phyloP scores from a whole-genome alignment of 352 stramenopile genomes.

The Pythium periplocum region DNA sequence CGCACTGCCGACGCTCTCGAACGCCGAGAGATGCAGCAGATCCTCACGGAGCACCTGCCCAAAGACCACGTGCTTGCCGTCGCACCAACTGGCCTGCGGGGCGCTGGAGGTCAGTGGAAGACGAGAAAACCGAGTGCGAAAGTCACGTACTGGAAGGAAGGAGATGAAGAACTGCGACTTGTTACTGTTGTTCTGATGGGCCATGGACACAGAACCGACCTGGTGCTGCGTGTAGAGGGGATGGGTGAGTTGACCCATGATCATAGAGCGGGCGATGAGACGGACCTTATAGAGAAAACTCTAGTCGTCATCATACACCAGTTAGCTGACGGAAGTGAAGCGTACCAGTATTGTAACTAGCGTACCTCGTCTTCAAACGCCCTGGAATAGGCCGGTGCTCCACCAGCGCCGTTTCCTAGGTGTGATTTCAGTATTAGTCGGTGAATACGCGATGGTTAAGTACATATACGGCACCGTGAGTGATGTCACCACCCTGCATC shows the following conservation, averaged over 20 bases:
- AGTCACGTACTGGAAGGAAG: slow-evolving; percentile 46
- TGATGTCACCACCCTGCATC: slow-evolving; percentile 95
- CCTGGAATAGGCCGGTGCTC: slow-evolving; percentile 91
- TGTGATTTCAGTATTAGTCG: background rate
- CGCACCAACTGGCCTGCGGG: slow-evolving; percentile 74
- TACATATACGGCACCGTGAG: slow-evolving; percentile 35
- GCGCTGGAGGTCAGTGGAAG: background rate
- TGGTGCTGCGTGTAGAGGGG: slow-evolving; percentile 81
- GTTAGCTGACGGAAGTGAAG: too few relatives aligned
- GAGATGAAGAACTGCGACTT: slow-evolving; percentile 99
- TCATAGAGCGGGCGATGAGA: too few relatives aligned
- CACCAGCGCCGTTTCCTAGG: slow-evolving; percentile 88
- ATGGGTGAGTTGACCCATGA: background rate
- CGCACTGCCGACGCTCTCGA: slow-evolving; percentile 40
- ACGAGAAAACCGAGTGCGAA: background rate
- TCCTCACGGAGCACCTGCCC: slow-evolving; percentile 90
- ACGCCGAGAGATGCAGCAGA: slow-evolving; percentile 38
- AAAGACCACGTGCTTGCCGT: slow-evolving; percentile 99
- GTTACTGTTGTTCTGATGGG: slow-evolving; percentile 96
- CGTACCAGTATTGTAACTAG: slow-evolving; percentile 1
- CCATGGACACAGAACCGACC: slow-evolving; percentile 95
- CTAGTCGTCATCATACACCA: slow-evolving; percentile 35
- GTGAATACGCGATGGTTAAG: slow-evolving; percentile 1
- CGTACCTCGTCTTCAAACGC: slow-evolving; percentile 95
- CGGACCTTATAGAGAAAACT: slow-evolving; percentile 75